Evolutionary conservation across 2,329 filamentous ascomycete genomes (phyloP), one percentile per base, ranked within the genome.

Genomic region (Claviceps sp.): DNA sequence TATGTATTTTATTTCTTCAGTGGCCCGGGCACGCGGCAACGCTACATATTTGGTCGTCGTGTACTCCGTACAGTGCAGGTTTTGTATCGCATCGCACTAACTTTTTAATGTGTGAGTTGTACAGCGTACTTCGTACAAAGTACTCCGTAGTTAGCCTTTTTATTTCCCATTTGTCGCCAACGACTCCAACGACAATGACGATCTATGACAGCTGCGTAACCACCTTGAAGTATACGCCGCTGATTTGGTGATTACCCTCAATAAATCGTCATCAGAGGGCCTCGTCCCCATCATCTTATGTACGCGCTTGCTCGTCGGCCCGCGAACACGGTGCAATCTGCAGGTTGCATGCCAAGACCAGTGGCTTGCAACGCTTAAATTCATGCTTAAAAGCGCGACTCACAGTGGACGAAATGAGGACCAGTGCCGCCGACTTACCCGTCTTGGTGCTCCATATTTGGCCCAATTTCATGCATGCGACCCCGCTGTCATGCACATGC

Each of bases 281-380:
- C 30, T 34, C 3, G 4, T 34, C 3, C 4, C 30, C 9, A 34
- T 34, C 30, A 11, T 34, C 30, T 34, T 34, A 1, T 34, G 9
- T 34, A 34, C 9, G 30, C 30, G 30, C 3, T 11, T 46, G 22
- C n/a, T 18, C 6, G 2, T 20, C 24, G 14, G 24, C 7, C 30
- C 41, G 11, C n/a, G 41, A 37, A 34, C 51, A 45, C 56, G 43
- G 55, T 50, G 54, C 52, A 53, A 55, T 45, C 38, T 51, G 48
- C 55, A 55, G 57, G 57, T 11, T 44, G 60, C 57, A 59, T 65
- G 69, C 69, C 68, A 72, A 72, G 69, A 58, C 59, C 50, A 64
- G 65, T 70, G 67, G 67, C 69, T 69, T 66, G 65, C 66, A 71
- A 72, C 68, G 70, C 69, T 72, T 72, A 72, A 72, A 72, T 70